These are phyloP conservation scores for Trichoderma asperelloides DNA, from an alignment of 495 filamentous ascomycete genomes.

Conservation along the genomic window DNA sequence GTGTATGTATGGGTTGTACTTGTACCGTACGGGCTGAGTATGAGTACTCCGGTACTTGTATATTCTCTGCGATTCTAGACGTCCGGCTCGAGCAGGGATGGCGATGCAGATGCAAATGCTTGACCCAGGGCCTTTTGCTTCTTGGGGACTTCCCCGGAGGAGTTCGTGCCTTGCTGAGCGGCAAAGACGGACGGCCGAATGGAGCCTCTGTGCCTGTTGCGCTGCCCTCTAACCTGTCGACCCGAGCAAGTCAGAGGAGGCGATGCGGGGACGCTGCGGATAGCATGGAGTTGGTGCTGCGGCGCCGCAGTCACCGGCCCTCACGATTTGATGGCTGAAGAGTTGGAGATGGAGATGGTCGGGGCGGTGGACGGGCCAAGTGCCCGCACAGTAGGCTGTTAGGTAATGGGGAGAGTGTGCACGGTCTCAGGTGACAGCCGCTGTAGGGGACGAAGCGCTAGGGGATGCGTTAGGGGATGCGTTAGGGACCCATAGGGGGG, in stretches of 20 bases:
- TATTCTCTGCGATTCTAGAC: not conserved
- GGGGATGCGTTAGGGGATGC: not conserved
- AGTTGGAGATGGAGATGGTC: not conserved
- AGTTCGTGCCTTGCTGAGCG: not conserved
- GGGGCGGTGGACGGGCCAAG: not conserved
- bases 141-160: not conserved
- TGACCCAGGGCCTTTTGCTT: not conserved
- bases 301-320: not conserved
- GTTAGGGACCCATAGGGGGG: not conserved
- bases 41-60: not conserved
- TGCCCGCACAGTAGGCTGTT: slow-evolving; percentile 1
- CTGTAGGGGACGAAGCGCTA: not conserved
- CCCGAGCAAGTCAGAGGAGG: not conserved
- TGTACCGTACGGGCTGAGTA: no score
- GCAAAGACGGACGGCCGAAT: not conserved
- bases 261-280: not conserved
- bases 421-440: slow-evolving; percentile 4
- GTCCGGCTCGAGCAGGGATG: not conserved
- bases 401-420: not conserved
- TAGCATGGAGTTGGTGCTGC: not conserved
- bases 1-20: no score
- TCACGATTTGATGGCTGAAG: not conserved
- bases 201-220: no score
- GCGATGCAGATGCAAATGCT: not conserved
- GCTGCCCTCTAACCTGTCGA: no score